Conservation (phyloP, 129 eudicot genomes). For the Artemisia argyi region DNA sequence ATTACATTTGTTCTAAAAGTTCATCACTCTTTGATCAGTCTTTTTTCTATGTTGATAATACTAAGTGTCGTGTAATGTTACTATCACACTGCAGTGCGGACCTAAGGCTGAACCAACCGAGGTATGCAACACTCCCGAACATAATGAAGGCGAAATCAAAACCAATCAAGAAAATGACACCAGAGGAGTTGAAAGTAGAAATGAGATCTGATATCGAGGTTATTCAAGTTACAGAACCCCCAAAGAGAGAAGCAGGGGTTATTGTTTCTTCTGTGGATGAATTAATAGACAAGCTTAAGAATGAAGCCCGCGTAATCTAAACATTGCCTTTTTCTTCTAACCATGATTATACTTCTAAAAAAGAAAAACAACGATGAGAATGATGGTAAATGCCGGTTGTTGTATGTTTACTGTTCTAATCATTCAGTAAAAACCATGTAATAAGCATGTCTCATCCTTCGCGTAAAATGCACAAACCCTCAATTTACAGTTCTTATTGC, state of each 20-base stretch:
- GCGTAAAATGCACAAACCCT: too few species aligned
- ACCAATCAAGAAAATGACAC: conserved; percentile 67
- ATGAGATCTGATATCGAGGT: conserved; percentile 74
- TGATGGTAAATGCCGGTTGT: too few species aligned
- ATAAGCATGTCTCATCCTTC: too few species aligned
- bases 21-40: neutral
- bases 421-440: too few species aligned
- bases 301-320: conserved; percentile 84
- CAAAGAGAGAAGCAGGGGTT: conserved; percentile 90
- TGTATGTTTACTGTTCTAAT: too few species aligned
- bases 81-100: conserved; percentile 55
- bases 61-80: neutral
- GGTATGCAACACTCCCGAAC: conserved; percentile 95
- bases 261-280: conserved; percentile 84
- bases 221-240: conserved; percentile 80
- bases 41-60: neutral
- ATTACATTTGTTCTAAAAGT: neutral
- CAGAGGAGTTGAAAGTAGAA: conserved; percentile 71
- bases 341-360: too few species aligned
- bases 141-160: conserved; percentile 97
- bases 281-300: conserved; percentile 78
- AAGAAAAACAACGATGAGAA: too few species aligned
- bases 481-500: too few species aligned
- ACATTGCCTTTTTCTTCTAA: too few species aligned
- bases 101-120: conserved; percentile 89